Evolutionary conservation across 768 basidiomycete genomes (phyloP).

Genomic region (Inosperma sp.): DNA sequence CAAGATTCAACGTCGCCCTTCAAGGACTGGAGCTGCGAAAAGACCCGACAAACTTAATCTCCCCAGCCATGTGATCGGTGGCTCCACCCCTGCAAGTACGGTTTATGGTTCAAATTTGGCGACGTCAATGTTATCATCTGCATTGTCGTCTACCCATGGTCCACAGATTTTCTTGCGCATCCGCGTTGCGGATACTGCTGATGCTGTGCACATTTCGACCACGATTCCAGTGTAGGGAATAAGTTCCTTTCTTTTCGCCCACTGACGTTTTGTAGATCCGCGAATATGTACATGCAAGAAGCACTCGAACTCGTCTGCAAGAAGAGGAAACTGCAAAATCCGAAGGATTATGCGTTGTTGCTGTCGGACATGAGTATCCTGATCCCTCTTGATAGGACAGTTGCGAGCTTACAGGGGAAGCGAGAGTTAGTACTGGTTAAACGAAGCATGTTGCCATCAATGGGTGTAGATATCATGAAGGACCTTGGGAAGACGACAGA

Average conservation of each 20-base stretch:
- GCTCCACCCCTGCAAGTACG: constrained; percentile 42
- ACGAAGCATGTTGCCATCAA: constrained; percentile 65
- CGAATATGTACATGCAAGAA: constrained; percentile 97
- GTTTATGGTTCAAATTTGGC: constrained; percentile 41
- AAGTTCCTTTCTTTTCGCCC: not conserved
- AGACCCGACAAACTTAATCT: constrained; percentile 49
- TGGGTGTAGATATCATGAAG: constrained; percentile 66
- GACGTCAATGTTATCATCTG: constrained; percentile 56
- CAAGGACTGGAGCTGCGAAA: constrained; percentile 59
- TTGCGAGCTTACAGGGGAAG: constrained; percentile 90
- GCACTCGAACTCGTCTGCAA: constrained; percentile 81
- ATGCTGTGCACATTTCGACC: constrained; percentile 81
- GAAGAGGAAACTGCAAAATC: constrained; percentile 58
- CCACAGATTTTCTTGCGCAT: constrained; percentile 83
- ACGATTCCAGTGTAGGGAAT: constrained; percentile 85
- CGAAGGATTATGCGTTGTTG: constrained; percentile 81
- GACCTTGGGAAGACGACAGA: constrained; percentile 73
- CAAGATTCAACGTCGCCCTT: constrained; percentile 80
- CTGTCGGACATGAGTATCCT: constrained; percentile 65
- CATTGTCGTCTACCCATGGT: constrained; percentile 63
- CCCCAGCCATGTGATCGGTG: constrained; percentile 36
- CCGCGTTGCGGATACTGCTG: constrained; percentile 72
- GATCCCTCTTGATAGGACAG: constrained; percentile 90
- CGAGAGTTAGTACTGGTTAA: constrained; percentile 79
- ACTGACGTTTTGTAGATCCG: constrained; percentile 45